These are phyloP conservation scores for Scedosporium minutisporum DNA, from an alignment of 2,329 filamentous ascomycete genomes.

Conservation along the genomic window DNA sequence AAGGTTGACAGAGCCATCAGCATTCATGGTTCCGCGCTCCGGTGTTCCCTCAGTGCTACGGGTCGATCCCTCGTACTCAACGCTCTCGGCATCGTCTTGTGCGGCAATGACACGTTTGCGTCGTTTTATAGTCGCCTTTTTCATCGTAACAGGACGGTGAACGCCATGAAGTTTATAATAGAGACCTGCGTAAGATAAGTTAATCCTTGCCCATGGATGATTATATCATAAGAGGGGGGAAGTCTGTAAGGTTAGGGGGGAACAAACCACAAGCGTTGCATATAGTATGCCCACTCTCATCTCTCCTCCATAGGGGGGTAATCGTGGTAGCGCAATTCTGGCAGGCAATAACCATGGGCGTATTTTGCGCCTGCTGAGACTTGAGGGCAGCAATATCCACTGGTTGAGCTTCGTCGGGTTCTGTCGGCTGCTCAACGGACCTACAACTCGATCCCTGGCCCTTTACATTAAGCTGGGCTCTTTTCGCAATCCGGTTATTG, in stretches of 20 bases:
- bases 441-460: slow-evolving; percentile 26
- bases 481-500: slow-evolving; percentile 93
- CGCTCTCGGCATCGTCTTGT: slow-evolving; percentile 39
- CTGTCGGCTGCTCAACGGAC: slow-evolving; percentile 6
- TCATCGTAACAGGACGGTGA: slow-evolving; percentile 95
- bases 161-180: slow-evolving; percentile 95
- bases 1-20: slow-evolving; percentile 56
- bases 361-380: slow-evolving; percentile 30
- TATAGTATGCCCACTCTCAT: slow-evolving; percentile 91
- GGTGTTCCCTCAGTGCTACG: slow-evolving; percentile 25
- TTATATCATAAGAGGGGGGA: background rate
- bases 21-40: slow-evolving; percentile 49
- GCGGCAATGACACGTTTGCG: slow-evolving; percentile 84
- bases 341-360: slow-evolving; percentile 71
- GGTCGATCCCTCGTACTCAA: slow-evolving; percentile 35
- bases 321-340: slow-evolving; percentile 97
- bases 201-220: slow-evolving; percentile 5
- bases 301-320: slow-evolving; percentile 88
- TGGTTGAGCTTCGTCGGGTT: slow-evolving; percentile 10
- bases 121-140: slow-evolving; percentile 93
- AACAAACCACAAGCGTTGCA: slow-evolving; percentile 87
- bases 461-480: slow-evolving; percentile 57
- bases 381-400: slow-evolving; percentile 32
- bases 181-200: slow-evolving; percentile 48
- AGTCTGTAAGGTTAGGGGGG: background rate